Base-by-base conservation (phyloP, 805 yeast genomes). In the Lachancea fermentati region DNA sequence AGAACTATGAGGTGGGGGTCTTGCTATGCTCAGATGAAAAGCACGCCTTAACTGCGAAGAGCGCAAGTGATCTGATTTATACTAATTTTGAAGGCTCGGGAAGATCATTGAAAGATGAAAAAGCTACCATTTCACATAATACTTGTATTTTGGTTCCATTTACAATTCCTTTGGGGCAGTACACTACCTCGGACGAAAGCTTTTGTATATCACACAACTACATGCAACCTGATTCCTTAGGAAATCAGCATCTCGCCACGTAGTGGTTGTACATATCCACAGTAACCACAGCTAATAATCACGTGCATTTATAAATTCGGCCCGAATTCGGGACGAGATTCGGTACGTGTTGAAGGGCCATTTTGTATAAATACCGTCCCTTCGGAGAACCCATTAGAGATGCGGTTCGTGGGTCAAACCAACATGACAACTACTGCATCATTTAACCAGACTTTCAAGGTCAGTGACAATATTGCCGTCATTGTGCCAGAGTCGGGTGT, bases 1-100 rank as follows among this genome's bases (percentile, higher is more conserved):
- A 57, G 8, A 55, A 76, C 68, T 79, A 66, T 56, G 85, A 79
- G 52, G 69, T 71, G 1, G 85, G 85, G 1, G 68, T 79, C 0
- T 51, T 79, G 19, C 45, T 76, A 3, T 65, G 62, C 18, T 65
- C 68, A 1, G 24, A 37, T 5, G 32, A 30, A 2, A 31, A 35
- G 2, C 38, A 32, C 18, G 31, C 36, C 4, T 19, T 56, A 11
- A 22, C 15, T 4, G 50, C 58, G 40, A 39, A 32, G n/a, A 55
- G 58, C 25, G 54, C 52, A 32, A 35, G 32, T 11, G 52, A 51
- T 26, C 42, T 48, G 4, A 45, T 53, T 6, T 54, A 57, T 34
- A 41, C 39, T 12, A 36, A 28, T 5, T 38, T 32, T 13, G 25
- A 14, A 15, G 36, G 41, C 9, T 11, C 24, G 12, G 42, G 42